Evolutionary conservation across 208 protist genomes (phyloP).

Genomic region (Lotmaria passim): DNA sequence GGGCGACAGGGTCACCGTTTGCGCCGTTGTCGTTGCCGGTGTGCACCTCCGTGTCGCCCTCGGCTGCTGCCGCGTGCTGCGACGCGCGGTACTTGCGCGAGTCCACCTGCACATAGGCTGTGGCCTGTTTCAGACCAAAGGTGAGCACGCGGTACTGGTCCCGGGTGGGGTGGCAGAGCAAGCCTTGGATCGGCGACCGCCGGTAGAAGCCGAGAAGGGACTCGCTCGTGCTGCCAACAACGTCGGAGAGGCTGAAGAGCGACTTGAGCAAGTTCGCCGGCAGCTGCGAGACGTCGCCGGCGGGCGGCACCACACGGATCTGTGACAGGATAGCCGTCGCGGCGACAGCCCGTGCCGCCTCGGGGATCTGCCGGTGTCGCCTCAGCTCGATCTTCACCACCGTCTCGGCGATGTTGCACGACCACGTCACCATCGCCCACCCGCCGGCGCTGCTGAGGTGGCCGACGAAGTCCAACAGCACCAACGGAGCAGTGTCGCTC

Average conservation of each 20-base stretch:
- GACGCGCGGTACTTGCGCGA: constrained; percentile 35
- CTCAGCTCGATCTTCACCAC: constrained; percentile 50
- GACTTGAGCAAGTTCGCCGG: constrained; percentile 36
- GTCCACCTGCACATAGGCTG: constrained; percentile 55
- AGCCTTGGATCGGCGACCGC: constrained; percentile 41
- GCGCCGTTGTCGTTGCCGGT: not conserved
- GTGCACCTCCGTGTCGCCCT: not conserved
- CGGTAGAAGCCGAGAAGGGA: constrained; percentile 73
- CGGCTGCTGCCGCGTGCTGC: not conserved
- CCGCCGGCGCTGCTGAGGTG: constrained; percentile 57
- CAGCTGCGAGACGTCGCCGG: constrained; percentile 14
- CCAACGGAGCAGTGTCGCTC: constrained; percentile 49
- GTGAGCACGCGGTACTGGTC: constrained; percentile 63
- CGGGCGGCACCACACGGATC: constrained; percentile 54
- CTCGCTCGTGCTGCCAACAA: constrained; percentile 35
- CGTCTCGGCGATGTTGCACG: constrained; percentile 71
- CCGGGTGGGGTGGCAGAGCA: constrained; percentile 51
- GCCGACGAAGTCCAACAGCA: constrained; percentile 74
- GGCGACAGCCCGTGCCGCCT: constrained; percentile 34
- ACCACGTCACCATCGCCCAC: constrained; percentile 71
- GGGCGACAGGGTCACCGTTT: not conserved
- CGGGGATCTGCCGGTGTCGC: constrained; percentile 41
- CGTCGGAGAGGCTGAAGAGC: constrained; percentile 56
- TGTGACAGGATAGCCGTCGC: constrained; percentile 68
- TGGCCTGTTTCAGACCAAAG: constrained; percentile 79